These are phyloP conservation scores for Talaromyces ruber DNA, from an alignment of 495 filamentous ascomycete genomes.

Conservation along the genomic window DNA sequence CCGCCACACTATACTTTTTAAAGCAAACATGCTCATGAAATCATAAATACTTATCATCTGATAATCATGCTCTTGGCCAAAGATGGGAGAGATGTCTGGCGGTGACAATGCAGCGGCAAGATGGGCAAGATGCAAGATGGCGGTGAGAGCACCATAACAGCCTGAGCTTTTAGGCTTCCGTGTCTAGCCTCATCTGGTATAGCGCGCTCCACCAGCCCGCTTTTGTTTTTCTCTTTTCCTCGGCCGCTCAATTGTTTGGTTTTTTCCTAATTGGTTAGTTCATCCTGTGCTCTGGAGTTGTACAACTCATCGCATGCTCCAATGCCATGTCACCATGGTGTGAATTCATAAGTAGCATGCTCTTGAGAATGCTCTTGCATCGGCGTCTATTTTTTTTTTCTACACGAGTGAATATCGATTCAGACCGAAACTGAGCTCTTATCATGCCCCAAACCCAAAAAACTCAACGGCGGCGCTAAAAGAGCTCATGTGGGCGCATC, in stretches of 20 bases:
- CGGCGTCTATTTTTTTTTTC: background rate
- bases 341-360: background rate
- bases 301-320: background rate
- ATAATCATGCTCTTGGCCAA: background rate
- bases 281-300: background rate
- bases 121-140: background rate
- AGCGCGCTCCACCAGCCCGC: background rate
- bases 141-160: background rate
- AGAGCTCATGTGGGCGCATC: background rate
- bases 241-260: background rate
- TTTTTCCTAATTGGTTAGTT: conserved; percentile 1
- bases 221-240: background rate
- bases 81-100: background rate
- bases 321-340: background rate
- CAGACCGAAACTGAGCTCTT: background rate
- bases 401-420: background rate
- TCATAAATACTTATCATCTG: too few relatives aligned
- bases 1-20: background rate
- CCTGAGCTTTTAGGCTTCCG: background rate
- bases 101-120: too few relatives aligned
- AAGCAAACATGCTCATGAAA: background rate
- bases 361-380: background rate
- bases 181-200: background rate
- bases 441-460: background rate
- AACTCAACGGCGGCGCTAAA: background rate